Percentiles rank a stretch among this genome's conserved stretches.
Evolutionary conservation across 208 protist species (phyloP).

Genomic region (Vickermania ingenoplastis): DNA sequence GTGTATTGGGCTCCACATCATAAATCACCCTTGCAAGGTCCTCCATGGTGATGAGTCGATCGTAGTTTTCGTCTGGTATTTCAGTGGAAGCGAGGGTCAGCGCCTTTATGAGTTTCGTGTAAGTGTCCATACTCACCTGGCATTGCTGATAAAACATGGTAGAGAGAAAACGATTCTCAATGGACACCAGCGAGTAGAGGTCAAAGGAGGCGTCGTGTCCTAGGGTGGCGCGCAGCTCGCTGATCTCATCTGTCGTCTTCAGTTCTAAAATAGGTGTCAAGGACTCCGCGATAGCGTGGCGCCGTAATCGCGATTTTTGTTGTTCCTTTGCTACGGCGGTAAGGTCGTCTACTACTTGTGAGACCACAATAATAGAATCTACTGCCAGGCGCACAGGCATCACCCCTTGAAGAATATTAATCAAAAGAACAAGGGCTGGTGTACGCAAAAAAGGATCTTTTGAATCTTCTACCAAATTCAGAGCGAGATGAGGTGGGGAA

Average conservation of each 20-base stretch:
- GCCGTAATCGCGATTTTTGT: conserved; percentile 51
- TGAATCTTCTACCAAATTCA: conserved; percentile 51
- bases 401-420: conserved; percentile 27
- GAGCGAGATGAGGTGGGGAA: conserved; percentile 40
- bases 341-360: conserved; percentile 53
- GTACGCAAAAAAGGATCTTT: conserved; percentile 13
- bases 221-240: conserved; percentile 33
- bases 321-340: conserved; percentile 38
- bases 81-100: conserved; percentile 23
- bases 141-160: conserved; percentile 71
- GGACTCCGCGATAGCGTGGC: conserved; percentile 51
- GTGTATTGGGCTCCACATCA: conserved; percentile 56
- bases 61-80: conserved; percentile 12
- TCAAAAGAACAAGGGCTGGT: conserved; percentile 40
- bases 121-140: conserved; percentile 34
- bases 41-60: conserved; percentile 29
- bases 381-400: conserved; percentile 64
- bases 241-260: conserved; percentile 35
- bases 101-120: conserved; percentile 31
- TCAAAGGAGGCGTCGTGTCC: conserved; percentile 56
- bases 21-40: conserved; percentile 38
- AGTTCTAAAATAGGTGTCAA: conserved; percentile 57
- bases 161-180: conserved; percentile 47
- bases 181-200: conserved; percentile 24
- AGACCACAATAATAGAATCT: conserved; percentile 48